Evolutionary conservation across 129 eudicot genomes (phyloP).

Genomic region (Helichrysum umbraculigerum): DNA sequence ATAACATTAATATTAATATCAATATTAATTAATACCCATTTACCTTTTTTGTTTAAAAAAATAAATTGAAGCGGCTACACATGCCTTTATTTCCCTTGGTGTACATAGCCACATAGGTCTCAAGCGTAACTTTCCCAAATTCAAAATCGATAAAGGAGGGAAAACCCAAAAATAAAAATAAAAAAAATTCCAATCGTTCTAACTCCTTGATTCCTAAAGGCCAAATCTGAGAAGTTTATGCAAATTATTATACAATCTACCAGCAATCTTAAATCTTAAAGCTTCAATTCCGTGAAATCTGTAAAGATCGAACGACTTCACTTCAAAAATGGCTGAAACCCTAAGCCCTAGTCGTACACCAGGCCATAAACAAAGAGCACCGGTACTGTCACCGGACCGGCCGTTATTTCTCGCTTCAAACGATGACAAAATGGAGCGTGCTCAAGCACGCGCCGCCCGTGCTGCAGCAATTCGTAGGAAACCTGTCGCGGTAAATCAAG

Average conservation of each 20-base stretch:
- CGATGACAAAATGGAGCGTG: slow-evolving; percentile 62
- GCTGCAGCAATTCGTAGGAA: slow-evolving; percentile 74
- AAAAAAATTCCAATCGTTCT: too few relatives aligned
- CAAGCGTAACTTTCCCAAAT: slow-evolving; percentile 23
- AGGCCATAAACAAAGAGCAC: slow-evolving; percentile 26
- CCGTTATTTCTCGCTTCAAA: slow-evolving; percentile 53
- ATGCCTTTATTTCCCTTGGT: not conserved
- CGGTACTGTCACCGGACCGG: slow-evolving; percentile 40
- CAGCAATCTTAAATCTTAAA: not conserved
- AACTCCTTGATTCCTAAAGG: not conserved
- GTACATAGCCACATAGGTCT: not conserved
- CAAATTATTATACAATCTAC: not conserved
- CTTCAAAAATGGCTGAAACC: slow-evolving; percentile 29
- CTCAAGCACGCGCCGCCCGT: slow-evolving; percentile 65
- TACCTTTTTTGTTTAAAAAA: too few relatives aligned
- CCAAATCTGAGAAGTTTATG: not conserved
- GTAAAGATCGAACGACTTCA: not conserved
- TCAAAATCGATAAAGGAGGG: slow-evolving; percentile 36
- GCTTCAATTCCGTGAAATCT: slow-evolving; percentile 5
- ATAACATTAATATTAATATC: too few relatives aligned
- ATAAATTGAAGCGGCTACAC: not conserved
- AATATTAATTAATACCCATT: too few relatives aligned
- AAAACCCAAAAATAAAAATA: not conserved
- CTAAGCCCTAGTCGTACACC: slow-evolving; percentile 38
- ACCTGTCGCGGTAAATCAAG: slow-evolving; percentile 21